phyloP scores from a whole-genome alignment of 2,329 filamentous ascomycete genomes.

The Trichoderma brevicompactum region DNA sequence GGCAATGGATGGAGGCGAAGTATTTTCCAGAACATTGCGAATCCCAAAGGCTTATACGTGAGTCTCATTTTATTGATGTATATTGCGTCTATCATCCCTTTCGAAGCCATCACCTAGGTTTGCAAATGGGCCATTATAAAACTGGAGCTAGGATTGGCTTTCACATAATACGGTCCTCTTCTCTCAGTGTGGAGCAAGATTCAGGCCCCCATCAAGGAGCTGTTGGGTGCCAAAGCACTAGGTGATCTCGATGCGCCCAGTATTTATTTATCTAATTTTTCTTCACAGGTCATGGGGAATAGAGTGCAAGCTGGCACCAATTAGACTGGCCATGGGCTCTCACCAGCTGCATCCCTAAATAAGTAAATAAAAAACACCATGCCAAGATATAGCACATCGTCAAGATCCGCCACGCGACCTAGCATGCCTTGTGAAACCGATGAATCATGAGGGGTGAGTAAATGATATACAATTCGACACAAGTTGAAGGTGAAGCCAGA shows the following conservation, averaged over 20 bases:
- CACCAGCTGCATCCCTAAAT: slow-evolving; percentile 16
- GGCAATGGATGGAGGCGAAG: not conserved
- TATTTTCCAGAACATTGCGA: too few species aligned
- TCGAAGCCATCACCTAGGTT: too few species aligned
- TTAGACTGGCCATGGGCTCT: not conserved
- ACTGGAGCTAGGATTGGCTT: not conserved
- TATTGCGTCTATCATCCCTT: not conserved
- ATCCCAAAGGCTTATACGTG: too few species aligned
- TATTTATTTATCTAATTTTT: not conserved
- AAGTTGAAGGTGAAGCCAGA: slow-evolving; percentile 1
- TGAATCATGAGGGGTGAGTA: not conserved
- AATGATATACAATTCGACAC: not conserved
- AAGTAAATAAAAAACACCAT: not conserved
- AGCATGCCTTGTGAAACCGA: not conserved
- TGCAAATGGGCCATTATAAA: not conserved
- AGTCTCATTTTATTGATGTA: not conserved
- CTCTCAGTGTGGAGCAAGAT: not conserved
- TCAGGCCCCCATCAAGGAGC: not conserved
- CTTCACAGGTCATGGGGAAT: not conserved
- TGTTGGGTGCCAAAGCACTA: not conserved
- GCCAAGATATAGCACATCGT: not conserved
- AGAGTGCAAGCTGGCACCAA: not conserved
- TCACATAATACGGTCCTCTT: not conserved
- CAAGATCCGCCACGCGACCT: slow-evolving; percentile 7
- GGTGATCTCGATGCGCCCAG: not conserved